Evolutionary conservation across 768 basidiomycete species (phyloP).

Genomic region (Lentinula raphanica): DNA sequence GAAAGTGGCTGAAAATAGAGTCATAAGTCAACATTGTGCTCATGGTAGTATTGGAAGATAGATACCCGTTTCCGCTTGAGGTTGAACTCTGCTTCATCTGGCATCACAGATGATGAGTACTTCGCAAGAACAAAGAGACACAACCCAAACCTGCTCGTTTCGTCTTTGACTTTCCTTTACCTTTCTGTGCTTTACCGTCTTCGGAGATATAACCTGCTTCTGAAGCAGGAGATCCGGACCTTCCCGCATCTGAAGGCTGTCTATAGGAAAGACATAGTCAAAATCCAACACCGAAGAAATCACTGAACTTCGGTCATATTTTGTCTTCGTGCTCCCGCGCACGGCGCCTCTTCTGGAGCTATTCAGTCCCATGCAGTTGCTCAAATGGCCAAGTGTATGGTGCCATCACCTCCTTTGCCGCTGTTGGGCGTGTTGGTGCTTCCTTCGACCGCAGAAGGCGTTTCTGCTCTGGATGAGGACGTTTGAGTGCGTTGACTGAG

Average conservation of each 20-base stretch:
- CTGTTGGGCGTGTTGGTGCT: slow-evolving; percentile 57
- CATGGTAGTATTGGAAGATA: background rate
- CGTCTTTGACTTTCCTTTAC: slow-evolving; percentile 54
- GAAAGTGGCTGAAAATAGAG: slow-evolving; percentile 48
- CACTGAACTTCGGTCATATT: slow-evolving; percentile 36
- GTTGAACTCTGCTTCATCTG: slow-evolving; percentile 63
- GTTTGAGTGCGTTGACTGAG: slow-evolving; percentile 18
- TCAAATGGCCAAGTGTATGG: slow-evolving; percentile 67
- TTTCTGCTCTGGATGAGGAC: slow-evolving; percentile 34
- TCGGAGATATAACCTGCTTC: slow-evolving; percentile 65
- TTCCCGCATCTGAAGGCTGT: slow-evolving; percentile 54
- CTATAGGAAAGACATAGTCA: slow-evolving; percentile 25
- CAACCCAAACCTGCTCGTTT: slow-evolving; percentile 46
- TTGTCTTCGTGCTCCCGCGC: slow-evolving; percentile 57
- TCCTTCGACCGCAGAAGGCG: slow-evolving; percentile 36
- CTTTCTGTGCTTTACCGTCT: slow-evolving; percentile 43
- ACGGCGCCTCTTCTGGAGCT: slow-evolving; percentile 64
- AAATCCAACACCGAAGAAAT: background rate
- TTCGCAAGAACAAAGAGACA: slow-evolving; percentile 1
- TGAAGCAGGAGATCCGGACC: slow-evolving; percentile 65
- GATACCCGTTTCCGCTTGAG: slow-evolving; percentile 63
- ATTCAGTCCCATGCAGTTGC: slow-evolving; percentile 70
- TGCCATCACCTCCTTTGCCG: slow-evolving; percentile 49
- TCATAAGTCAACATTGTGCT: background rate
- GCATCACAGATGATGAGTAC: slow-evolving; percentile 7